A percentile compares a stretch with the other conserved stretches of the same genome.
Evolutionary conservation across 345 rosid species (phyloP).

Genomic region (Rhodamnia rubescens): DNA sequence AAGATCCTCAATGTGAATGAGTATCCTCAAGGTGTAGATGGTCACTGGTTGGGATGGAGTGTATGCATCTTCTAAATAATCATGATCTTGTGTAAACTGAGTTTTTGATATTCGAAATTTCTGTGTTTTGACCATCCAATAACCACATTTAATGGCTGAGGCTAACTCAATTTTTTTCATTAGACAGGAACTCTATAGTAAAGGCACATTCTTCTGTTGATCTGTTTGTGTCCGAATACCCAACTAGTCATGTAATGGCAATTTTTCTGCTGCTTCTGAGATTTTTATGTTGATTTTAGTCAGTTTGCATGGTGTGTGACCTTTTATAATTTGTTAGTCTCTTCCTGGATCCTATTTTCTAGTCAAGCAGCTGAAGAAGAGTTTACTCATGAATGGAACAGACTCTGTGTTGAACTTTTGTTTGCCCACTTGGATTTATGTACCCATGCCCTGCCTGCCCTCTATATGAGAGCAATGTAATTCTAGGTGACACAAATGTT

Average conservation of each 20-base stretch:
- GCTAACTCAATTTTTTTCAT: neutral
- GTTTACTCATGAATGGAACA: neutral
- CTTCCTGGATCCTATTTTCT: neutral
- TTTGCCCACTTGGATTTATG: neutral
- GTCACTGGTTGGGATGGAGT: too few relatives aligned
- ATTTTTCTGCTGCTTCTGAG: neutral
- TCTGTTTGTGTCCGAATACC: neutral
- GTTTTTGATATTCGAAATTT: neutral
- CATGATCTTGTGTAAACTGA: neutral
- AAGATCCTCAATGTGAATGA: too few relatives aligned
- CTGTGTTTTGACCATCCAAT: neutral
- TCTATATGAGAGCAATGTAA: neutral
- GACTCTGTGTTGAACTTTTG: neutral
- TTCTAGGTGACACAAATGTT: neutral
- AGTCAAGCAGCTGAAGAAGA: neutral
- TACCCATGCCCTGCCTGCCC: neutral
- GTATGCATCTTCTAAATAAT: too few relatives aligned
- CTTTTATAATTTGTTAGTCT: neutral
- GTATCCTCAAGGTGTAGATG: too few relatives aligned
- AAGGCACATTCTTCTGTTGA: neutral
- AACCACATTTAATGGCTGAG: neutral
- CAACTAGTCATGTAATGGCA: neutral
- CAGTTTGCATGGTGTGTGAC: neutral
- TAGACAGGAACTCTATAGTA: neutral
- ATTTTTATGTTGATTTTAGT: neutral